phyloP scores from a whole-genome alignment of 306 rosid genomes.

The Hylodesmum podocarpum region DNA sequence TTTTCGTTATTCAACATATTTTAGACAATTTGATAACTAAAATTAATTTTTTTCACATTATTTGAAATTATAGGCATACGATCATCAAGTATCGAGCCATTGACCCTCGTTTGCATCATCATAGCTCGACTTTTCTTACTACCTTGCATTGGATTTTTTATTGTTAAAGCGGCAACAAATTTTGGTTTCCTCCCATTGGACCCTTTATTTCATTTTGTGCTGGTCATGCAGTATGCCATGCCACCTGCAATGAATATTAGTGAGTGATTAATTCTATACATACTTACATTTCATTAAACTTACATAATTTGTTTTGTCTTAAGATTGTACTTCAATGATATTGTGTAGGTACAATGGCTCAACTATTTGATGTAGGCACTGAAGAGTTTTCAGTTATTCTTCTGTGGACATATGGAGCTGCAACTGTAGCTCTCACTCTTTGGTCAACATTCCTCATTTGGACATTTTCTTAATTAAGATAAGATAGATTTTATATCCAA shows the following conservation, averaged over 20 bases:
- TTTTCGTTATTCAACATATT: background rate
- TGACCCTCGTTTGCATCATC: slow-evolving; percentile 43
- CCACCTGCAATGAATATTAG: slow-evolving; percentile 96
- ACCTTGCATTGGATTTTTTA: slow-evolving; percentile 62
- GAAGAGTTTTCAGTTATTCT: slow-evolving; percentile 87
- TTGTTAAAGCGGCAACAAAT: slow-evolving; percentile 54
- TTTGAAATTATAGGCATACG: slow-evolving; percentile 49
- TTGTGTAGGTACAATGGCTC: slow-evolving; percentile 76
- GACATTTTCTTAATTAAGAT: slow-evolving; percentile 42
- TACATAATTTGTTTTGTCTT: slow-evolving; percentile 63
- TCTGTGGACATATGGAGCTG: slow-evolving; percentile 74
- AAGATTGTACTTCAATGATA: slow-evolving; percentile 34
- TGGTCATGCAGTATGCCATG: slow-evolving; percentile 75
- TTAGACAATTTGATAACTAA: background rate
- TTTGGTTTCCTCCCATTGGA: slow-evolving; percentile 63
- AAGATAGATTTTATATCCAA: background rate
- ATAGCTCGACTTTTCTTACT: slow-evolving; percentile 42
- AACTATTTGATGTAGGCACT: slow-evolving; percentile 76
- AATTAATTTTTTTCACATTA: background rate
- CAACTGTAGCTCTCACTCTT: slow-evolving; percentile 63
- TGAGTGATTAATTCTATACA: slow-evolving; percentile 32
- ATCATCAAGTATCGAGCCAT: slow-evolving; percentile 48
- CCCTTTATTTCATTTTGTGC: slow-evolving; percentile 67
- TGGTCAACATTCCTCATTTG: slow-evolving; percentile 77
- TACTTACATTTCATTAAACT: background rate